These are phyloP conservation scores for Aspergillus versicolor DNA, from an alignment of 2,329 filamentous ascomycete genomes.

Conservation along the genomic window DNA sequence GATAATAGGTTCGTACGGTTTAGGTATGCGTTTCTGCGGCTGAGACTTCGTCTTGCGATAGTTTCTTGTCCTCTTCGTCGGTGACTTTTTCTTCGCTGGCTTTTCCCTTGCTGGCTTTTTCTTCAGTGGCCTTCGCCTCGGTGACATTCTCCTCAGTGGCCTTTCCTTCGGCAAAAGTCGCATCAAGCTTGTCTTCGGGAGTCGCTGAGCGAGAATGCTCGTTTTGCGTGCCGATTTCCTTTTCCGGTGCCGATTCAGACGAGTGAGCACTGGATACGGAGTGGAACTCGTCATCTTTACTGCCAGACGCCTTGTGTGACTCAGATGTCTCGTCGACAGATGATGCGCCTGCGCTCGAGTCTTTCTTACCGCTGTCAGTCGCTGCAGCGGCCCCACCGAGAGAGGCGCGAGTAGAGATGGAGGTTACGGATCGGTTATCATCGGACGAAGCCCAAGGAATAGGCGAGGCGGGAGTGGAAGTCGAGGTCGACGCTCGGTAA, in stretches of 20 bases:
- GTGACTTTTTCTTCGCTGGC: not conserved
- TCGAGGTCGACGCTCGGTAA: conserved; percentile 26
- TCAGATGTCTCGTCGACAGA: conserved; percentile 13
- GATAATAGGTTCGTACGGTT: not conserved
- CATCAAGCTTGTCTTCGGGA: not conserved
- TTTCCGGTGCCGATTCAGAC: conserved; percentile 24
- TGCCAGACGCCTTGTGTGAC: conserved; percentile 17
- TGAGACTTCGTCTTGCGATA: not conserved
- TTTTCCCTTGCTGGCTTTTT: not conserved
- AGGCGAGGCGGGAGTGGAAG: conserved; percentile 24
- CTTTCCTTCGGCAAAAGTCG: not conserved
- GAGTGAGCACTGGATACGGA: conserved; percentile 38
- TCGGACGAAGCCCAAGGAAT: conserved; percentile 26
- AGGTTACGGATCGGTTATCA: conserved; percentile 20
- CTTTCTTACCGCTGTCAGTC: conserved; percentile 13
- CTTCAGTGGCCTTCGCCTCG: not conserved
- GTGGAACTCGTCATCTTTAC: conserved; percentile 45
- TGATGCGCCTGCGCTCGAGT: conserved; percentile 14
- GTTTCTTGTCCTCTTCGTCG: not conserved
- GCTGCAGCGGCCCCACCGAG: conserved; percentile 19
- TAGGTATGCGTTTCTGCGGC: not conserved
- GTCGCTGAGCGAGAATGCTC: conserved; percentile 3
- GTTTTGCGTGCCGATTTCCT: conserved; percentile 10
- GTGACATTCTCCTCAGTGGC: not conserved
- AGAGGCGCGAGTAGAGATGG: conserved; percentile 23